Evolutionary conservation across 768 basidiomycete genomes (phyloP).

Genomic region (Panus rudis): DNA sequence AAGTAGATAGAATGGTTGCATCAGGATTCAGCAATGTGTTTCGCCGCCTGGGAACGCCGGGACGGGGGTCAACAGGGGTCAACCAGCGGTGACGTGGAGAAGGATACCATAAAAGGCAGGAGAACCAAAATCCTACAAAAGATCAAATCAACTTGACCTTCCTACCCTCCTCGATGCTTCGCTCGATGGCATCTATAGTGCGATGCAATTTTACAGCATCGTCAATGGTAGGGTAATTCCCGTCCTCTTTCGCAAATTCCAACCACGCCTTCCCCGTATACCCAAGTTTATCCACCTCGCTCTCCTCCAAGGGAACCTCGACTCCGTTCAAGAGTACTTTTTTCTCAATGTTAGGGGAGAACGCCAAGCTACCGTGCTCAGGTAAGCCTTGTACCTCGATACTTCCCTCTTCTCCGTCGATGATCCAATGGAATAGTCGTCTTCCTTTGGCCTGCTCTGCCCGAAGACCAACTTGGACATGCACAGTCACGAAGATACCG

Average conservation of each 20-base stretch:
- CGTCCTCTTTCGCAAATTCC: slow-evolving; percentile 6
- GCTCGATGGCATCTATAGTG: slow-evolving; percentile 20
- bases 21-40: no score
- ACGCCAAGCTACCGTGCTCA: neutral
- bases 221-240: slow-evolving; percentile 22
- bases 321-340: slow-evolving; percentile 3
- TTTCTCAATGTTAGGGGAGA: neutral
- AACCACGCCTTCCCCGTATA: slow-evolving; percentile 3
- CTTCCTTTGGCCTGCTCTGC: slow-evolving; percentile 12
- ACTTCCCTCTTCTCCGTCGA: slow-evolving; percentile 16
- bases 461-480: slow-evolving; percentile 17
- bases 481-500: slow-evolving; percentile 23
- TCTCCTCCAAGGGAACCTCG: neutral
- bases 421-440: slow-evolving; percentile 22
- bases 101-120: no score
- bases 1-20: no score
- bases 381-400: slow-evolving; percentile 12
- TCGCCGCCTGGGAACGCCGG: no score
- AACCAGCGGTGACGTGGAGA: no score
- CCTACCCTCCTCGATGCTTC: no score
- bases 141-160: no score
- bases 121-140: no score
- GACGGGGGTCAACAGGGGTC: no score
- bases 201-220: slow-evolving; percentile 20
- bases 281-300: neutral